Conservation (phyloP, 371 early-diverging fungal species). For the Mucor piriformis region DNA sequence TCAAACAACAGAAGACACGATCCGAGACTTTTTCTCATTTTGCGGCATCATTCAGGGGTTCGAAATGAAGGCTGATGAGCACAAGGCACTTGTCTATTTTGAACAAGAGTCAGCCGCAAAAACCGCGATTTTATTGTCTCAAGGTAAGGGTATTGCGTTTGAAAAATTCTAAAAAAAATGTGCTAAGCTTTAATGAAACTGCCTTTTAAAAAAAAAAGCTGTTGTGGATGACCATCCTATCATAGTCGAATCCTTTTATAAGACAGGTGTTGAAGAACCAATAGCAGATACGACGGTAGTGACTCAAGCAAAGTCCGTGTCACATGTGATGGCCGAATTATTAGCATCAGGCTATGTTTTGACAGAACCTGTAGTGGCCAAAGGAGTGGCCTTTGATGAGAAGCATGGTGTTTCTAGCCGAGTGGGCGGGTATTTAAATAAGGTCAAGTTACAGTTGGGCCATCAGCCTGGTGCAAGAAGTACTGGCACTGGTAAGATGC, state of each 20-base stretch:
- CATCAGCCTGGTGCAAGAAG: neutral
- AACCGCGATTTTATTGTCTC: conserved; percentile 61
- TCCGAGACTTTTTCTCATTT: conserved; percentile 63
- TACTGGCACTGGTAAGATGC: conserved; percentile 14
- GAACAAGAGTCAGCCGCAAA: conserved; percentile 60
- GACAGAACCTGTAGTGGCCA: conserved; percentile 51
- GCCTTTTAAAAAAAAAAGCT: conserved; percentile 30
- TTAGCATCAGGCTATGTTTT: conserved; percentile 60
- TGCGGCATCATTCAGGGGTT: conserved; percentile 63
- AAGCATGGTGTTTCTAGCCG: conserved; percentile 44
- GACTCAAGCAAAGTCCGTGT: conserved; percentile 43
- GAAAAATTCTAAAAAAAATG: too few species aligned
- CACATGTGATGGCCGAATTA: conserved; percentile 58
- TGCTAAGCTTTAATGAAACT: too few species aligned
- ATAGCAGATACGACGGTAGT: neutral
- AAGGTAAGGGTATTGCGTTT: too few species aligned
- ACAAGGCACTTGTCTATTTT: conserved; percentile 50
- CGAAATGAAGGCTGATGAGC: conserved; percentile 45
- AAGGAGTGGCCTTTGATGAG: conserved; percentile 56
- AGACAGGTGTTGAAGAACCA: conserved; percentile 1
- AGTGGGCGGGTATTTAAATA: conserved; percentile 34
- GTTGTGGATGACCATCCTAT: conserved; percentile 57
- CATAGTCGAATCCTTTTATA: conserved; percentile 54
- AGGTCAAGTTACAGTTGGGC: conserved; percentile 3
- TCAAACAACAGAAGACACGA: conserved; percentile 43